These are phyloP conservation scores for Mycena alexandri DNA, from an alignment of 768 basidiomycete species.

Conservation along the genomic window DNA sequence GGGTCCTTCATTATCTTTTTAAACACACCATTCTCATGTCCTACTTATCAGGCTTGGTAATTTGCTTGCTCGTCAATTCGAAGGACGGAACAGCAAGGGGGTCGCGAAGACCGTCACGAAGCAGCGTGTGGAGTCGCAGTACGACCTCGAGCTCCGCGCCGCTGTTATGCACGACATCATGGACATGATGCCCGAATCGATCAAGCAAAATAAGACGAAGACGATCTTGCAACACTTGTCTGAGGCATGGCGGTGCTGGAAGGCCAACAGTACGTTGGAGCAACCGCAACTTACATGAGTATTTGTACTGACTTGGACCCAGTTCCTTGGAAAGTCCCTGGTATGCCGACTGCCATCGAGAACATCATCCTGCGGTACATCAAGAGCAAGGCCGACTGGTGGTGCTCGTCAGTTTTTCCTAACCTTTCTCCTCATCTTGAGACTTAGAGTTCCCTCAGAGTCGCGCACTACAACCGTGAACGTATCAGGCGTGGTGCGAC, in stretches of 20 bases:
- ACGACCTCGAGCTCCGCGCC: conserved; percentile 95
- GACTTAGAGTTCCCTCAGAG: conserved; percentile 55
- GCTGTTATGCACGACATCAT: conserved; percentile 99
- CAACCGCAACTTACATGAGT: not conserved
- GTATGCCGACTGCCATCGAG: conserved; percentile 99
- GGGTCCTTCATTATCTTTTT: conserved; percentile 35
- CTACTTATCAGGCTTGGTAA: conserved; percentile 80
- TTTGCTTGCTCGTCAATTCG: conserved; percentile 97
- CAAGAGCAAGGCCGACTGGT: conserved; percentile 99
- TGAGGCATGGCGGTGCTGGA: conserved; percentile 99
- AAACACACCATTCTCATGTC: not conserved
- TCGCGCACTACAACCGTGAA: conserved; percentile 98
- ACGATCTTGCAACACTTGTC: conserved; percentile 98
- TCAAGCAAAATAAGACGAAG: conserved; percentile 99
- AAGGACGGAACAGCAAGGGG: conserved; percentile 96
- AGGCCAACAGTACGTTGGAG: conserved; percentile 80
- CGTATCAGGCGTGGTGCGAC: conserved; percentile 97
- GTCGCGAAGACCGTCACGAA: conserved; percentile 99
- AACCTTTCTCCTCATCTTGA: not conserved
- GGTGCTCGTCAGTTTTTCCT: conserved; percentile 78
- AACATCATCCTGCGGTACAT: conserved; percentile 99
- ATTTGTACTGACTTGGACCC: conserved; percentile 17
- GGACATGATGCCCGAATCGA: conserved; percentile 99
- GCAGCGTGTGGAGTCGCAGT: conserved; percentile 98
- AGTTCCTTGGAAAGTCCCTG: conserved; percentile 99